Evolutionary conservation across 2,329 filamentous ascomycete species (phyloP).

Genomic region (Cryphonectria parasitica): DNA sequence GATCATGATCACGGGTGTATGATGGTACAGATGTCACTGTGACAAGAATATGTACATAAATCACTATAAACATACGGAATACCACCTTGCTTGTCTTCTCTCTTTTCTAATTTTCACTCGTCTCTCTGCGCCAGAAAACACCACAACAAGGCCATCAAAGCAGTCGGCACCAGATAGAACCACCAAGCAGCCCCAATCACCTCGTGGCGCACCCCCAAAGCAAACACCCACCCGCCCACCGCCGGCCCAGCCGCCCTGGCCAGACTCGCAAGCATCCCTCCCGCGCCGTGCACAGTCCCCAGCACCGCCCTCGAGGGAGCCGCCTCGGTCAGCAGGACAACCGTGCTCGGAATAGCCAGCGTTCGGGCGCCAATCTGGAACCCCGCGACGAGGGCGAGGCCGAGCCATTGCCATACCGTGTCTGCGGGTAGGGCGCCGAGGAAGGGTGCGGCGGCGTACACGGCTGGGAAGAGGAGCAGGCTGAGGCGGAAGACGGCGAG

Average conservation of each 20-base stretch:
- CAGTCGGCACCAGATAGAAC: background rate
- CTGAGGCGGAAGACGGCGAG: slow-evolving; percentile 60
- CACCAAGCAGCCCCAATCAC: background rate
- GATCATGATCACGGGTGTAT: too few relatives aligned
- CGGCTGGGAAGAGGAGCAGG: slow-evolving; percentile 61
- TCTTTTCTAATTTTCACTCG: background rate
- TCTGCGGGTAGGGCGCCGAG: slow-evolving; percentile 53
- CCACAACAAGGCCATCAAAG: background rate
- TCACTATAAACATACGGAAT: too few relatives aligned
- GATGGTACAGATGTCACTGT: too few relatives aligned
- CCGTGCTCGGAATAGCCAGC: slow-evolving; percentile 50
- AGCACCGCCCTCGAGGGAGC: slow-evolving; percentile 41
- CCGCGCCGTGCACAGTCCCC: slow-evolving; percentile 44
- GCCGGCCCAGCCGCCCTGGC: slow-evolving; percentile 38
- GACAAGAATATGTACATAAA: too few relatives aligned
- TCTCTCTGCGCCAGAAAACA: slow-evolving; percentile 7
- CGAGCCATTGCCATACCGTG: background rate
- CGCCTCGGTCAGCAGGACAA: slow-evolving; percentile 44
- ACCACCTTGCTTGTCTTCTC: too few relatives aligned
- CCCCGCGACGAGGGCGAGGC: slow-evolving; percentile 44
- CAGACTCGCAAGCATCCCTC: slow-evolving; percentile 35
- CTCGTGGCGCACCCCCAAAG: background rate
- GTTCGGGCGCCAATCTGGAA: slow-evolving; percentile 66
- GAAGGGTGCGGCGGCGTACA: slow-evolving; percentile 63
- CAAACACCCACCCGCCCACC: slow-evolving; percentile 32